These are phyloP conservation scores for Laburnicola sp. DNA, from an alignment of 2,329 filamentous ascomycete species.

Conservation along the genomic window DNA sequence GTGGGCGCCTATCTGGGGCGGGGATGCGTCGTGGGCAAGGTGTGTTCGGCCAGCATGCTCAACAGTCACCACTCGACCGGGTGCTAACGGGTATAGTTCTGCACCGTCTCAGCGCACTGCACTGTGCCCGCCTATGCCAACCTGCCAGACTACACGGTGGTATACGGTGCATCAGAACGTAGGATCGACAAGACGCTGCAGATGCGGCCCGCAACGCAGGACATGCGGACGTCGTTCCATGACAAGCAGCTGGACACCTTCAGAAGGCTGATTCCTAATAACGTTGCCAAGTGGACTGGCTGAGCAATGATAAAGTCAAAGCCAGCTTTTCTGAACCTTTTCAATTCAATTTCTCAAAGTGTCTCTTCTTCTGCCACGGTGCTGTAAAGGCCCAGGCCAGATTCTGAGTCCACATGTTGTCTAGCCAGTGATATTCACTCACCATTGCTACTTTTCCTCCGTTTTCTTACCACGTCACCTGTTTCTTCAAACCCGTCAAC, in stretches of 20 bases:
- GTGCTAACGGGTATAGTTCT: constrained; percentile 39
- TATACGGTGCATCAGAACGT: constrained; percentile 46
- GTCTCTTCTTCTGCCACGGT: too few species aligned
- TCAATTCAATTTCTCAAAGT: too few species aligned
- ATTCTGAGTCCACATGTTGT: too few species aligned
- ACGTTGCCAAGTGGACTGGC: constrained; percentile 41
- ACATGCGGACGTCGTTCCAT: constrained; percentile 35
- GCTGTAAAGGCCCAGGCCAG: too few species aligned
- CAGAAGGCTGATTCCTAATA: constrained; percentile 41
- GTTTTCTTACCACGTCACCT: too few species aligned
- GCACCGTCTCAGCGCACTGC: constrained; percentile 48
- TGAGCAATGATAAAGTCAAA: constrained; percentile 1
- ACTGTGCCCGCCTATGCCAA: constrained; percentile 42
- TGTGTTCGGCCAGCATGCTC: constrained; percentile 17
- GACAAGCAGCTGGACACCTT: constrained; percentile 43
- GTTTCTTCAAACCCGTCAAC: too few species aligned
- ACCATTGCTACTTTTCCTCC: too few species aligned
- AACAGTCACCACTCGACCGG: background rate
- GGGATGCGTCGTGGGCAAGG: constrained; percentile 48
- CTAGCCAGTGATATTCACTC: too few species aligned
- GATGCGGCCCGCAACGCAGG: constrained; percentile 32
- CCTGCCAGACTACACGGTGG: constrained; percentile 51
- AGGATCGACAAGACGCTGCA: constrained; percentile 47
- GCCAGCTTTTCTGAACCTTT: background rate
- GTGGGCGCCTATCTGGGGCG: constrained; percentile 38